phyloP scores from a whole-genome alignment of 176 grass and related monocot species.

The Rhynchospora breviuscula region DNA sequence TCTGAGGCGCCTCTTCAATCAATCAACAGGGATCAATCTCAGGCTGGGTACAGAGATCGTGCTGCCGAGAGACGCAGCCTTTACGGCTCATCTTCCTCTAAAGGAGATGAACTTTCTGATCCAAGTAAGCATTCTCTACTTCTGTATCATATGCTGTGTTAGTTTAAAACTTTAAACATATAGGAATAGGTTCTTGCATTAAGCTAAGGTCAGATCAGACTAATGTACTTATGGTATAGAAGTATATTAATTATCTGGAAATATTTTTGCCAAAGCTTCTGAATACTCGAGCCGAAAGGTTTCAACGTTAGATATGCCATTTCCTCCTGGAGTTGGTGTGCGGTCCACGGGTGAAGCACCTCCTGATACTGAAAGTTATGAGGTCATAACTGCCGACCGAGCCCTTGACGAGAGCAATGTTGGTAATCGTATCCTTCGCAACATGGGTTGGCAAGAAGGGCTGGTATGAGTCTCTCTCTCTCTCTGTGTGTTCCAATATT shows the following conservation, averaged over 20 bases:
- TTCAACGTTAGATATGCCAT: slow-evolving; percentile 90
- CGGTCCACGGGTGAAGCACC: slow-evolving; percentile 54
- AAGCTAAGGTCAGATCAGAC: not conserved
- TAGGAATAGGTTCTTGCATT: not conserved
- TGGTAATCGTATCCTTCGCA: slow-evolving; percentile 90
- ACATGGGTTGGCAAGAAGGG: slow-evolving; percentile 26
- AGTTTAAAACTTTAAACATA: not conserved
- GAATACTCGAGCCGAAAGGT: slow-evolving; percentile 59
- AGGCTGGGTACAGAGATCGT: slow-evolving; percentile 80
- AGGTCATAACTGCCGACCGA: slow-evolving; percentile 79
- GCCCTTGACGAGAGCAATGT: slow-evolving; percentile 92
- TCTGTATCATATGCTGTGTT: not conserved
- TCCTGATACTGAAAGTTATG: slow-evolving; percentile 61
- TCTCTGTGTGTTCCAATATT: not conserved
- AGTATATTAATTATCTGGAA: slow-evolving; percentile 65
- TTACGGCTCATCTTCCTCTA: slow-evolving; percentile 66
- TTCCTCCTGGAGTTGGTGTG: slow-evolving; percentile 89
- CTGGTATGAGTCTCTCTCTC: slow-evolving; percentile 3
- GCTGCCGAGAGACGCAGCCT: slow-evolving; percentile 91
- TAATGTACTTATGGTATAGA: slow-evolving; percentile 3
- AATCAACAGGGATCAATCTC: slow-evolving; percentile 28
- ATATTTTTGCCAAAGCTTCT: slow-evolving; percentile 89
- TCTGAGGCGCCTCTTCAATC: slow-evolving; percentile 68
- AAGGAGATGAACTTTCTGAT: slow-evolving; percentile 41
- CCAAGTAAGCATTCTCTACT: slow-evolving; percentile 63